Evolutionary conservation across 176 grass and related monocot genomes (phyloP), one percentile per base, ranked within the genome.

Genomic region (Metroxylon sagu): DNA sequence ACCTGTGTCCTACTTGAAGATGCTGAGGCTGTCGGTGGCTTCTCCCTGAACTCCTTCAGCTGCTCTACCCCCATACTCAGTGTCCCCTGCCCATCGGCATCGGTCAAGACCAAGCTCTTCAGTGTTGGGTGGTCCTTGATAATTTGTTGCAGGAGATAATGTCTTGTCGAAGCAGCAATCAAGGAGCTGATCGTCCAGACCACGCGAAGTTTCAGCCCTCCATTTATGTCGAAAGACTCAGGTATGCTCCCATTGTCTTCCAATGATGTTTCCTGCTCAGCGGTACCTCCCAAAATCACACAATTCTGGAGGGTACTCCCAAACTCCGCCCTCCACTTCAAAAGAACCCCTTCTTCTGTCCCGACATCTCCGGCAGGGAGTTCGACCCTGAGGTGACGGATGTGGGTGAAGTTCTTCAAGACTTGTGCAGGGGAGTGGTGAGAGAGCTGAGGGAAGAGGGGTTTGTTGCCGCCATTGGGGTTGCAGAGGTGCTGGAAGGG

Each of bases 181-280:
- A 96, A 52, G 49, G 91, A 95, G 56, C 83, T 90, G 57, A 95
- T 95, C n/a, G 91, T 95, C 91, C 91, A 95, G 58, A 90, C 87
- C 0, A 96, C 92, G 10, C 92, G 83, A 59, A 91, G 85, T 30
- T 96, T 96, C 52, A 96, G 67, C 18, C 83, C 92, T 5, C 92
- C 92, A 0, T 96, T 90, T 64, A 83, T 90, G 57, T 88, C 88
- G 83, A 96, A 91, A 19, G 92, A 96, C 66, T 96, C 92, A 2
- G 87, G 87, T 71, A 96, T 96, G 80, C 80, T 91, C 27, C 87
- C 87, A 60, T 87, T 88, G 63, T 96, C 84, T 50, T 96, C 92
- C 10, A 56, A 57, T 62, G 55, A 26, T 3, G 66, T 63, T 49
- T 84, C 80, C 19, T 69, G 49, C 50, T 43, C 66, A 26, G 69